Conservation (phyloP, 257 asterid species). For the Nicotiana undulata region DNA sequence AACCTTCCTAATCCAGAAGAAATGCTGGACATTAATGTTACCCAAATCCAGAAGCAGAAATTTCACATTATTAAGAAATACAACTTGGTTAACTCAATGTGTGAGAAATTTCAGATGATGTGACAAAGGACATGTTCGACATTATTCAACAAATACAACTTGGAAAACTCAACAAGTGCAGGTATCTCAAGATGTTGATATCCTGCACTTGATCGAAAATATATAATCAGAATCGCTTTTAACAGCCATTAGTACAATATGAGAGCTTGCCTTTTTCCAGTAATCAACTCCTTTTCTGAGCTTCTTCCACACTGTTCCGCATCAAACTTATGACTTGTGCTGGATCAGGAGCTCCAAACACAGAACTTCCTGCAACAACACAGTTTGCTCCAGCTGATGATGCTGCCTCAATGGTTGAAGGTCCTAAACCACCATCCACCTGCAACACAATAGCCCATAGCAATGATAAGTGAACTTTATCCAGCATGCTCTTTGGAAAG, state of each 20-base stretch:
- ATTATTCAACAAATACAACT: background rate
- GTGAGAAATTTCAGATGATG: background rate
- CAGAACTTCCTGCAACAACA: slow-evolving; percentile 87
- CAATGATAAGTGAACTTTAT: background rate
- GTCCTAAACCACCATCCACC: slow-evolving; percentile 97
- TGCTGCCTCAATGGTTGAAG: slow-evolving; percentile 69
- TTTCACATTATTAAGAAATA: background rate
- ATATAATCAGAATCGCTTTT: background rate
- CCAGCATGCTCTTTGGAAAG: background rate
- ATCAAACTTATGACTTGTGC: slow-evolving; percentile 61
- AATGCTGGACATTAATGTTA: background rate
- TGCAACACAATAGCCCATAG: slow-evolving; percentile 11
- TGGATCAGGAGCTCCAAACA: slow-evolving; percentile 83
- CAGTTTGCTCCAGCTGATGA: slow-evolving; percentile 89
- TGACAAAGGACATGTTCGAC: background rate
- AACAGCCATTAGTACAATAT: background rate
- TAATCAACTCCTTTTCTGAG: slow-evolving; percentile 23
- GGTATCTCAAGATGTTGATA: background rate
- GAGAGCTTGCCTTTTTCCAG: slow-evolving; percentile 1
- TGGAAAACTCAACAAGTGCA: background rate
- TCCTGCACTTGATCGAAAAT: background rate
- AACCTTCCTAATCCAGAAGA: no score
- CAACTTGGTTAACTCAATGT: background rate
- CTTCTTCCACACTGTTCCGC: slow-evolving; percentile 45
- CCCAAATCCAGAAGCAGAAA: background rate